Percentiles rank a stretch among this genome's conserved stretches.
These are phyloP conservation scores for Dryas alaskensis DNA, from an alignment of 306 rosid genomes.

Conservation along the genomic window DNA sequence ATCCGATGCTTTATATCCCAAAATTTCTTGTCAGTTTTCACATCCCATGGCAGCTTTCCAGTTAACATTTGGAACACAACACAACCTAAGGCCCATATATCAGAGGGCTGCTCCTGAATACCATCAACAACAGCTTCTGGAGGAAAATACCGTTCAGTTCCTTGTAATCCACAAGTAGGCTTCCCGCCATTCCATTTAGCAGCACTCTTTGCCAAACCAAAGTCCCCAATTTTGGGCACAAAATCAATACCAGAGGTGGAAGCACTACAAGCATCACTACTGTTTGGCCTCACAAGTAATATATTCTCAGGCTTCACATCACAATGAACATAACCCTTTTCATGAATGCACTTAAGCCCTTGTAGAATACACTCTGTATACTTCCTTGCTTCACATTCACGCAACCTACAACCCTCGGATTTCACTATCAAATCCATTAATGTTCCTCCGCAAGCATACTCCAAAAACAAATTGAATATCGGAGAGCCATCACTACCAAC, in stretches of 20 bases:
- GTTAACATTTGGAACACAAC: slow-evolving; percentile 10
- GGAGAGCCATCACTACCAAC: no score
- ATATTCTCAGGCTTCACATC: background rate
- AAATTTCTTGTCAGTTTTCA: background rate
- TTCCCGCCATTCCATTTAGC: no score
- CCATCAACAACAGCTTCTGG: background rate
- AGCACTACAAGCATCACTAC: no score
- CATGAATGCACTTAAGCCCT: background rate
- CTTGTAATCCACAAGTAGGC: background rate
- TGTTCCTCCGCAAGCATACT: background rate
- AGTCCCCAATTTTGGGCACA: slow-evolving; percentile 5
- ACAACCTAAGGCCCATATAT: slow-evolving; percentile 11
- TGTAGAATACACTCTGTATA: no score
- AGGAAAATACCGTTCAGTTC: background rate
- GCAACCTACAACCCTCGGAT: no score
- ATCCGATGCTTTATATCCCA: background rate
- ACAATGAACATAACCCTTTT: background rate
- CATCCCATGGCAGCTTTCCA: background rate
- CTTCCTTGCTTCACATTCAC: no score
- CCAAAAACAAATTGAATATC: background rate
- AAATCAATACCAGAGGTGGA: background rate
- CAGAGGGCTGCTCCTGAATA: slow-evolving; percentile 2
- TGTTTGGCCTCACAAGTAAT: background rate
- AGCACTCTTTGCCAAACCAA: background rate
- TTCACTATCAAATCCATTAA: no score